Evolutionary conservation across 2,329 filamentous ascomycete species (phyloP).

Genomic region (Sporothrix brasiliensis): DNA sequence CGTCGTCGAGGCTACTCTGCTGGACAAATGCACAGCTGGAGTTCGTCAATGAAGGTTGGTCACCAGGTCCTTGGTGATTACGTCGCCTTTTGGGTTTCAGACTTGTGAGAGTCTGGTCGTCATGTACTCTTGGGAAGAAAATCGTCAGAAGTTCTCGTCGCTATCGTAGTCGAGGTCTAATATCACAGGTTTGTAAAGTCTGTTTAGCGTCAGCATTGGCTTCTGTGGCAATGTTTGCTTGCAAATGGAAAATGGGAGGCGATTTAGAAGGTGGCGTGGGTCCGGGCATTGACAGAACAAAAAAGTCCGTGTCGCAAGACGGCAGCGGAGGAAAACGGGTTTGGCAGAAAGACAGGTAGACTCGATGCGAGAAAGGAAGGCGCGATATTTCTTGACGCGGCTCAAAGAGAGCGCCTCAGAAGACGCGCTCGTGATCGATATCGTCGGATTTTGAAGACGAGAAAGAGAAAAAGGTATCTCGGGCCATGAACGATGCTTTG

Average conservation of each 20-base stretch:
- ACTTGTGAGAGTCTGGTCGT: conserved; percentile 16
- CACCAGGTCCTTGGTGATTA: conserved; percentile 7
- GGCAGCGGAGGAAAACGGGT: background rate
- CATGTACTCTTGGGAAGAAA: background rate
- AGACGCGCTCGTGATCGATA: background rate
- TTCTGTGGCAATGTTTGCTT: background rate
- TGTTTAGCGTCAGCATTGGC: background rate
- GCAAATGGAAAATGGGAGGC: background rate
- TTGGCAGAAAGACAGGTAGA: background rate
- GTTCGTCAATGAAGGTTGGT: conserved; percentile 6
- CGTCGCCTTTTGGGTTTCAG: conserved; percentile 13
- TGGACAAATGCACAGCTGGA: conserved; percentile 17
- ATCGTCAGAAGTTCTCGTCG: conserved; percentile 14
- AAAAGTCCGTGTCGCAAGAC: conserved; percentile 21
- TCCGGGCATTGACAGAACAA: background rate
- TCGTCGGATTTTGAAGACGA: background rate
- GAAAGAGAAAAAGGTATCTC: too few species aligned
- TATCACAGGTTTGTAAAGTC: background rate
- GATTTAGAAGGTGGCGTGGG: background rate
- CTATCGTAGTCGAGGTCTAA: conserved; percentile 4
- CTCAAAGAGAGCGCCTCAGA: background rate
- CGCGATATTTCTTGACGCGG: background rate
- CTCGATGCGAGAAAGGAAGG: background rate
- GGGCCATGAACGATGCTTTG: background rate
- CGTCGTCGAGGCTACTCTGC: conserved; percentile 16